These are phyloP conservation scores for Ichthyophthirius multifiliis DNA, from an alignment of 169 alveolate species.

Conservation along the genomic window DNA sequence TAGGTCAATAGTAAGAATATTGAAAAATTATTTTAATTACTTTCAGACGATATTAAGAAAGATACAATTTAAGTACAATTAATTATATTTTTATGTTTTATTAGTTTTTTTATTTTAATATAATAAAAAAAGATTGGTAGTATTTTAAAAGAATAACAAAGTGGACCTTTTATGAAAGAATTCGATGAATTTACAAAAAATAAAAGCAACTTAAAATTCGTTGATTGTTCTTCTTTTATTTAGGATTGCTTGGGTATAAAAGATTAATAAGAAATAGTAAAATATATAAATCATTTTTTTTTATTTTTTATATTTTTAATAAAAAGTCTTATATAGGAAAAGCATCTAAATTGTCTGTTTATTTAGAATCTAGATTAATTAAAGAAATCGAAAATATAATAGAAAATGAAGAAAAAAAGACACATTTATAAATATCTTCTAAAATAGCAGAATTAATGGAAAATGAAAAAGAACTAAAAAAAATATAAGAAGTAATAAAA, in stretches of 20 bases:
- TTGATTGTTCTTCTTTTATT: neutral
- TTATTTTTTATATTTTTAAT: too few relatives aligned
- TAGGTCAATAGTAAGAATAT: too few relatives aligned
- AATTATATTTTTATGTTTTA: too few relatives aligned
- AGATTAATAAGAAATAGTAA: constrained; percentile 11
- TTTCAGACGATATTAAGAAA: too few relatives aligned
- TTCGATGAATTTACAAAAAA: neutral
- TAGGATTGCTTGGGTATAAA: neutral
- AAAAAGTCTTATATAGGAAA: neutral
- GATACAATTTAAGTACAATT: too few relatives aligned
- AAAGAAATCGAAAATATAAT: constrained; percentile 6
- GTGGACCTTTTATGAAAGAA: constrained; percentile 3
- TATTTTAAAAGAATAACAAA: neutral
- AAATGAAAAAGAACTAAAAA: neutral
- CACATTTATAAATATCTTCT: neutral
- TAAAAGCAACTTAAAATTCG: neutral
- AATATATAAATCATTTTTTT: neutral
- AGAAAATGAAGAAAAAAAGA: constrained; percentile 7
- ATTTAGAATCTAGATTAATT: neutral
- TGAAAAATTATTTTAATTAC: too few relatives aligned
- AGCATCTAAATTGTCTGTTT: neutral
- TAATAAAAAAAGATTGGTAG: constrained; percentile 11
- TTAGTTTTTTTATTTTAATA: too few relatives aligned
- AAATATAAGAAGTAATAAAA: neutral
- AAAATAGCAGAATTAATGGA: neutral